Conservation (phyloP, 2,329 filamentous ascomycete species). For the Aspergillus fischeri region DNA sequence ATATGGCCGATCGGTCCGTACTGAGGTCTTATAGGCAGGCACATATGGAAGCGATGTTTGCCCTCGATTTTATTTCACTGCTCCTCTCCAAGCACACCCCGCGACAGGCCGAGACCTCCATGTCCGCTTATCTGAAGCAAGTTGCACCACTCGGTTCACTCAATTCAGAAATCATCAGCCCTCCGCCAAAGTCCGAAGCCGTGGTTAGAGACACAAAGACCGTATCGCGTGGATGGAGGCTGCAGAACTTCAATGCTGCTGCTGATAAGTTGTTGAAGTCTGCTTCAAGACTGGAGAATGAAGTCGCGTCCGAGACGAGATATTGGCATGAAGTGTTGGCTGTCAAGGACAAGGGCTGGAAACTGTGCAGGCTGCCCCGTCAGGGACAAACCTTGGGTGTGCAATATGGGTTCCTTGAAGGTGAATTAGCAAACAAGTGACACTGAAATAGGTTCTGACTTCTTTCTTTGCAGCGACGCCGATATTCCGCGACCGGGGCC, state of each 20-base stretch:
- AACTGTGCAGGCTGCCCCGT: slow-evolving; percentile 70
- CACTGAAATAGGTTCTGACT: background rate
- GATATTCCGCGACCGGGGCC: slow-evolving; percentile 64
- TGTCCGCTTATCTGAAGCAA: slow-evolving; percentile 67
- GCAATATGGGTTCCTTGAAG: slow-evolving; percentile 82
- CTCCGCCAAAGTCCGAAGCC: slow-evolving; percentile 56
- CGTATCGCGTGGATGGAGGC: slow-evolving; percentile 66
- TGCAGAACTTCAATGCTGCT: slow-evolving; percentile 70
- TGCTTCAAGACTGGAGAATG: slow-evolving; percentile 66
- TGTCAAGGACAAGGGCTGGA: slow-evolving; percentile 82
- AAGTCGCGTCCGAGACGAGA: slow-evolving; percentile 73
- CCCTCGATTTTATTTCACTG: slow-evolving; percentile 78
- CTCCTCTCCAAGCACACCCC: slow-evolving; percentile 78
- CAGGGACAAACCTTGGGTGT: slow-evolving; percentile 75
- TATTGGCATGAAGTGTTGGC: slow-evolving; percentile 87
- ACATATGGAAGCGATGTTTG: slow-evolving; percentile 53
- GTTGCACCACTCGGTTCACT: slow-evolving; percentile 71
- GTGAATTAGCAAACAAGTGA: slow-evolving; percentile 31
- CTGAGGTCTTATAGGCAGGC: slow-evolving; percentile 32
- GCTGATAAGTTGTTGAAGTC: slow-evolving; percentile 70
- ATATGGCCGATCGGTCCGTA: slow-evolving; percentile 2
- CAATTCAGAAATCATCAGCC: slow-evolving; percentile 61
- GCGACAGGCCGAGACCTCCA: slow-evolving; percentile 62
- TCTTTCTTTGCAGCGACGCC: slow-evolving; percentile 42
- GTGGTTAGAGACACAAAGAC: slow-evolving; percentile 51